Evolutionary conservation across 495 filamentous ascomycete species (phyloP).

Genomic region (Aspergillus incahuasiensis): DNA sequence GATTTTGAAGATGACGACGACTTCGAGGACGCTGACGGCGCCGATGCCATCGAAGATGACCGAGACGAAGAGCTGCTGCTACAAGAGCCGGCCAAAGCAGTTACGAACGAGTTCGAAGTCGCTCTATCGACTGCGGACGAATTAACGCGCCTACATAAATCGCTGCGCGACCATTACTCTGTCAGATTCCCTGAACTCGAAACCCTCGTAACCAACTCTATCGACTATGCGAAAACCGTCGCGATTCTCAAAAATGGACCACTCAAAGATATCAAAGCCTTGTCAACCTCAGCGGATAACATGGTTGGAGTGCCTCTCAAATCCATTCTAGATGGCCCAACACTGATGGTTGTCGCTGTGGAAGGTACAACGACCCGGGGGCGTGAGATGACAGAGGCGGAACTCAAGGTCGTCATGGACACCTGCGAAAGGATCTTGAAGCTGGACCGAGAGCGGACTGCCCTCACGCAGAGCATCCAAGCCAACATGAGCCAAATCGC

Average conservation of each 20-base stretch:
- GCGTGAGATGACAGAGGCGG: constrained; percentile 64
- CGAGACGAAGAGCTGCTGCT: constrained; percentile 19
- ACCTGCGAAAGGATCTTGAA: constrained; percentile 84
- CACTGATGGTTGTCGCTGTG: constrained; percentile 92
- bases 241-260: constrained; percentile 91
- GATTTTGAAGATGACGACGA: constrained; percentile 42
- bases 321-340: constrained; percentile 77
- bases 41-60: constrained; percentile 22
- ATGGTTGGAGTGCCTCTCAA: constrained; percentile 68
- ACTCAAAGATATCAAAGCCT: constrained; percentile 77
- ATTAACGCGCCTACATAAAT: constrained; percentile 90
- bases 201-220: constrained; percentile 80
- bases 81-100: constrained; percentile 23
- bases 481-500: constrained; percentile 96
- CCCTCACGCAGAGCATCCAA: constrained; percentile 90
- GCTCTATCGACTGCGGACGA: constrained; percentile 89
- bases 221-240: constrained; percentile 95
- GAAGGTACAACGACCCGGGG: constrained; percentile 89
- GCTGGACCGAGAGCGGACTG: constrained; percentile 81
- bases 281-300: constrained; percentile 68
- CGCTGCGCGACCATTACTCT: constrained; percentile 91
- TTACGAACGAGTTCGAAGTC: constrained; percentile 84
- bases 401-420: constrained; percentile 67
- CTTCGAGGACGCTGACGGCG: constrained; percentile 26
- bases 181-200: constrained; percentile 94